These are phyloP conservation scores for Epichloe glyceriae DNA, from an alignment of 2,329 filamentous ascomycete species.

Conservation along the genomic window DNA sequence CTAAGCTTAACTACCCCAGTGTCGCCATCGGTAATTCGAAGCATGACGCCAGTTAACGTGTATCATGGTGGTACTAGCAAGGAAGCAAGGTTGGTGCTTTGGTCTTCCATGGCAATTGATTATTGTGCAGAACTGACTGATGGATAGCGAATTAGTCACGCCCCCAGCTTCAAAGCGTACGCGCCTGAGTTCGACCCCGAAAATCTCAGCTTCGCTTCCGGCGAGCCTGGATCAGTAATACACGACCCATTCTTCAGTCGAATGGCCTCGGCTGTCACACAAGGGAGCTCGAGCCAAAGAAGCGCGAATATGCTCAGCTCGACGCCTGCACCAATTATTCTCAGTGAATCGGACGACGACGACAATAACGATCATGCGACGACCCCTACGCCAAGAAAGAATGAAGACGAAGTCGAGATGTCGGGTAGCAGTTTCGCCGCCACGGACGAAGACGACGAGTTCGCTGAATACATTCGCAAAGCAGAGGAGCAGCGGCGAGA, in stretches of 20 bases:
- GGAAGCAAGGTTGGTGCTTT: not conserved
- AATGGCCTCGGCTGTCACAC: not conserved
- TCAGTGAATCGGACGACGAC: slow-evolving; percentile 21
- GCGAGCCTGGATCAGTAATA: slow-evolving; percentile 8
- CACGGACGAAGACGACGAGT: slow-evolving; percentile 27
- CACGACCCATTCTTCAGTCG: slow-evolving; percentile 9
- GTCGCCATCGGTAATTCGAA: not conserved
- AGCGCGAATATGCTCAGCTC: not conserved
- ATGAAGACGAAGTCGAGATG: slow-evolving; percentile 13
- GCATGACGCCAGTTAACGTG: not conserved
- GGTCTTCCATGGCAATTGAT: not conserved
- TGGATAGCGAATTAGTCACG: slow-evolving; percentile 20
- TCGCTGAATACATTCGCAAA: slow-evolving; percentile 31
- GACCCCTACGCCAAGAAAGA: slow-evolving; percentile 6
- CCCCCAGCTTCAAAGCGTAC: slow-evolving; percentile 28
- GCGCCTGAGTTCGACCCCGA: slow-evolving; percentile 13
- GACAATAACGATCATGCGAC: slow-evolving; percentile 4
- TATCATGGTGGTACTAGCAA: not conserved
- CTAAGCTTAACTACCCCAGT: not conserved
- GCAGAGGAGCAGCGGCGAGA: slow-evolving; percentile 22
- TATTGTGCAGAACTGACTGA: not conserved
- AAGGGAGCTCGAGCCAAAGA: not conserved
- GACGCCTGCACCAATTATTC: slow-evolving; percentile 12
- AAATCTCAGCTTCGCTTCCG: slow-evolving; percentile 5
- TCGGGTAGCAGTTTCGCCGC: slow-evolving; percentile 13